Percentiles rank a stretch among this genome's conserved stretches.
Evolutionary conservation across 2,329 filamentous ascomycete genomes (phyloP).

Genomic region (Tolypocladium album): DNA sequence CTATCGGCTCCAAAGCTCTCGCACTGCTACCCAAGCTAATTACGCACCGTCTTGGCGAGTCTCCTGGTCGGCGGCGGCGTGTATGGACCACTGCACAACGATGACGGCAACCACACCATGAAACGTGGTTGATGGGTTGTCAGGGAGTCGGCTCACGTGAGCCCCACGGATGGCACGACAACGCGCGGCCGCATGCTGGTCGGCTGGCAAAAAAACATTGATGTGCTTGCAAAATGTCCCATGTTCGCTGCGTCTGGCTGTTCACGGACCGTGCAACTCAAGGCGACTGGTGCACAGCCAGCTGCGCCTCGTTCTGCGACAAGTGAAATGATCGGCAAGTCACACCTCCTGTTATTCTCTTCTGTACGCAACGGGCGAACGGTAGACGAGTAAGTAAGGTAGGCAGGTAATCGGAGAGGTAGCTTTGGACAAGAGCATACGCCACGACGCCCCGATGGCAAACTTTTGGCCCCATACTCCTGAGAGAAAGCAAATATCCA

Average conservation of each 20-base stretch:
- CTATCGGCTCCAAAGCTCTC: not conserved
- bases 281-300: not conserved
- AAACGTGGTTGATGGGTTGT: not conserved
- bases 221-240: not conserved
- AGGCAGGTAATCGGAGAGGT: not conserved
- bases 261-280: not conserved
- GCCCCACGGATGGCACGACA: not conserved
- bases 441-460: not conserved
- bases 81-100: not conserved
- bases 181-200: not conserved
- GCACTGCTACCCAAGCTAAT: not conserved
- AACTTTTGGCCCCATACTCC: not conserved
- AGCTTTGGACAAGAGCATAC: too few species aligned
- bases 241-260: not conserved
- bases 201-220: not conserved
- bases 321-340: not conserved
- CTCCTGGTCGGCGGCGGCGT: not conserved
- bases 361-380: not conserved
- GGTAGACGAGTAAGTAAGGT: not conserved
- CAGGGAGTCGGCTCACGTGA: not conserved
- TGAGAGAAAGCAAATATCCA: not conserved
- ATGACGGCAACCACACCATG: not conserved
- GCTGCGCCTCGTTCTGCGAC: not conserved
- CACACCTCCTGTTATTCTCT: not conserved
- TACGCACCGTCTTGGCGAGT: not conserved